Conservation (phyloP, 208 protist genomes). For the Crithidia sp. region DNA sequence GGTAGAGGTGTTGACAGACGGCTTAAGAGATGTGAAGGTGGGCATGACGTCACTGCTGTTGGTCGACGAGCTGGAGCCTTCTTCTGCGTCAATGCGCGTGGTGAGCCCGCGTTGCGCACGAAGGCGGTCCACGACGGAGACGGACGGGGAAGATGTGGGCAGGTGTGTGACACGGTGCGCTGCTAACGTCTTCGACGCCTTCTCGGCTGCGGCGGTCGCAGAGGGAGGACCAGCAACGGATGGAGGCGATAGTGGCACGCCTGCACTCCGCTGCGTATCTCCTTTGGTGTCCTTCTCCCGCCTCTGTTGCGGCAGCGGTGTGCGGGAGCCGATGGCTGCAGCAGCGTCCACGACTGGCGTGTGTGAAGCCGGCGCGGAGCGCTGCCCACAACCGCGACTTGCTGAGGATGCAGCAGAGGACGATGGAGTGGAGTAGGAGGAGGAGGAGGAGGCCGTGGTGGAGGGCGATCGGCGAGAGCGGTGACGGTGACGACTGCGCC, state of each 20-base stretch:
- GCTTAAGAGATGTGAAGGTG: slow-evolving; percentile 1
- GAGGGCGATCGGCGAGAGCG: not conserved
- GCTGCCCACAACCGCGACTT: no score
- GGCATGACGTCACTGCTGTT: slow-evolving; percentile 21
- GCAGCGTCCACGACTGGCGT: no score
- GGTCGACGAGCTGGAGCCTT: not conserved
- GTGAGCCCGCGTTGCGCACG: slow-evolving; percentile 19
- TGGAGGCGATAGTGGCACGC: no score
- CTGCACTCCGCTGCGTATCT: no score
- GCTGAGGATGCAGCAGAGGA: not conserved
- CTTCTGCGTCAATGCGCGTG: not conserved
- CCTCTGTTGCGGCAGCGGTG: no score
- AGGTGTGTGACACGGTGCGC: not conserved
- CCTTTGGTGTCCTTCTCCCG: no score
- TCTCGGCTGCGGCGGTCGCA: not conserved
- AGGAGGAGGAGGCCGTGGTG: not conserved
- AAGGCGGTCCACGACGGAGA: slow-evolving; percentile 20
- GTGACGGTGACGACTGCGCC: not conserved
- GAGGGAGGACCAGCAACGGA: not conserved
- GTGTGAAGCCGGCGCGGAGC: no score
- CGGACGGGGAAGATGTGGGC: not conserved
- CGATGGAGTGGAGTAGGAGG: not conserved
- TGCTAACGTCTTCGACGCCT: not conserved
- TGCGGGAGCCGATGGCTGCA: no score
- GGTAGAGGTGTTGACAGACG: not conserved